phyloP scores from a whole-genome alignment of 1,139 yeast genomes.

The Candida tetrigidarum region DNA sequence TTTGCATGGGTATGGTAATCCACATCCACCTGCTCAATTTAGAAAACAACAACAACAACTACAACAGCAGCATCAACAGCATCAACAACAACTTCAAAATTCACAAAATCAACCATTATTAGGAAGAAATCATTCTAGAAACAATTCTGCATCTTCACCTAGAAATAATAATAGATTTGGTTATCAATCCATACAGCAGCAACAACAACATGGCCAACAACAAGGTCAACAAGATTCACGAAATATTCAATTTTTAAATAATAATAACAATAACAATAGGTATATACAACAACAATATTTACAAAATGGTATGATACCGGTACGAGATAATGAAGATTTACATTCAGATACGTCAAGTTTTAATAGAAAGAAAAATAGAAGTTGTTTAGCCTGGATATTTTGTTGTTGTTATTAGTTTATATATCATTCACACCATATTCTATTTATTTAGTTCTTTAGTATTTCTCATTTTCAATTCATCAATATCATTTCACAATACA shows the following conservation, averaged over 20 bases:
- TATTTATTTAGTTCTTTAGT: slow-evolving; percentile 4
- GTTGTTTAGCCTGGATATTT: slow-evolving; percentile 12
- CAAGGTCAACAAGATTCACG: slow-evolving; percentile 14
- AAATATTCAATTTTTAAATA: slow-evolving; percentile 7
- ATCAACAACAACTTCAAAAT: slow-evolving; percentile 12
- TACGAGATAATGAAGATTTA: slow-evolving; percentile 42
- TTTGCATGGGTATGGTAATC: slow-evolving; percentile 79
- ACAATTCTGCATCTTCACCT: slow-evolving; percentile 9
- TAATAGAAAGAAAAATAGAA: slow-evolving; percentile 24
- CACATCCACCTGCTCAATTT: slow-evolving; percentile 53
- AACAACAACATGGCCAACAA: slow-evolving; percentile 20
- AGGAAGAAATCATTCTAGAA: slow-evolving; percentile 7
- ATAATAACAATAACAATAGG: slow-evolving; percentile 1
- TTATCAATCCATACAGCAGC: slow-evolving; percentile 34
- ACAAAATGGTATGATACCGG: slow-evolving; percentile 34
- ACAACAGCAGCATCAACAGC: too few relatives aligned
- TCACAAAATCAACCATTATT: slow-evolving; percentile 14
- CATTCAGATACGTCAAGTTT: slow-evolving; percentile 45
- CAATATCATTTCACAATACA: slow-evolving; percentile 1
- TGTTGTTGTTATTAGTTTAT: slow-evolving; percentile 13
- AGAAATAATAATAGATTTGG: slow-evolving; percentile 19
- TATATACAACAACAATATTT: slow-evolving; percentile 1
- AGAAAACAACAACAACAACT: slow-evolving; percentile 19
- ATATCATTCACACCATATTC: too few relatives aligned
- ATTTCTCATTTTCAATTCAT: slow-evolving; percentile 9